A percentile compares a stretch with the other conserved stretches of the same genome.
Conservation (phyloP, 2,329 filamentous ascomycete genomes). For the Trichoderma arundinaceum region DNA sequence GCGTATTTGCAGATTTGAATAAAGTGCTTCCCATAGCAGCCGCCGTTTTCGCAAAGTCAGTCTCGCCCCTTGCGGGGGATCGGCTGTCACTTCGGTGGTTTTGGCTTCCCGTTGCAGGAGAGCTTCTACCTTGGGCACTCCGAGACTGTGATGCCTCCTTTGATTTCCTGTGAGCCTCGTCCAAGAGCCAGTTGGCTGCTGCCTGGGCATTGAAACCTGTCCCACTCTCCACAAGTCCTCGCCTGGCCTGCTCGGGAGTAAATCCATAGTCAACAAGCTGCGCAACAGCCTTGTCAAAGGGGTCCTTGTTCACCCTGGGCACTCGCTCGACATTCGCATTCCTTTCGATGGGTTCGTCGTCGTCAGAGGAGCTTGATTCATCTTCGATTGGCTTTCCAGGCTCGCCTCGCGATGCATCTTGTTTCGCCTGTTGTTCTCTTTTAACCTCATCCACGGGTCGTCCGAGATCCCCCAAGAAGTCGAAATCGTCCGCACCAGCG, state of each 20-base stretch:
- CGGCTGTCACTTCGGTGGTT: conserved; percentile 53
- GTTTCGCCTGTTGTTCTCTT: conserved; percentile 50
- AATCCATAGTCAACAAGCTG: conserved; percentile 97
- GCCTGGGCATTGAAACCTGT: conserved; percentile 81
- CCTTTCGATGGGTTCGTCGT: conserved; percentile 41
- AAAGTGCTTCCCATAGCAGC: conserved; percentile 81
- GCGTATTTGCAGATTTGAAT: conserved; percentile 90
- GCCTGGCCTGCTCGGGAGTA: conserved; percentile 77
- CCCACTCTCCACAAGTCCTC: conserved; percentile 80
- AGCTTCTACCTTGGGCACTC: conserved; percentile 43
- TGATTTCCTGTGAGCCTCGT: conserved; percentile 85
- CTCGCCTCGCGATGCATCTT: conserved; percentile 47
- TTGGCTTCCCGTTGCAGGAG: conserved; percentile 44
- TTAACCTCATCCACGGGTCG: conserved; percentile 69
- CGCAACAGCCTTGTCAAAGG: conserved; percentile 78
- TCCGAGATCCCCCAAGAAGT: conserved; percentile 68
- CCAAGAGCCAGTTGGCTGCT: conserved; percentile 86
- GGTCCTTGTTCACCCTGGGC: conserved; percentile 42
- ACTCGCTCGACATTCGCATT: conserved; percentile 36
- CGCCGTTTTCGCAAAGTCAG: conserved; percentile 80
- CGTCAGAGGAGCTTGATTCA: conserved; percentile 55
- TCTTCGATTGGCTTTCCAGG: conserved; percentile 63
- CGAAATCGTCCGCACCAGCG: conserved; percentile 60
- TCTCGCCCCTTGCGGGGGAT: conserved; percentile 63
- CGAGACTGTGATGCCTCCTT: conserved; percentile 70